Base-by-base conservation (phyloP, 2,329 filamentous ascomycete genomes). In the Mycogone perniciosa region DNA sequence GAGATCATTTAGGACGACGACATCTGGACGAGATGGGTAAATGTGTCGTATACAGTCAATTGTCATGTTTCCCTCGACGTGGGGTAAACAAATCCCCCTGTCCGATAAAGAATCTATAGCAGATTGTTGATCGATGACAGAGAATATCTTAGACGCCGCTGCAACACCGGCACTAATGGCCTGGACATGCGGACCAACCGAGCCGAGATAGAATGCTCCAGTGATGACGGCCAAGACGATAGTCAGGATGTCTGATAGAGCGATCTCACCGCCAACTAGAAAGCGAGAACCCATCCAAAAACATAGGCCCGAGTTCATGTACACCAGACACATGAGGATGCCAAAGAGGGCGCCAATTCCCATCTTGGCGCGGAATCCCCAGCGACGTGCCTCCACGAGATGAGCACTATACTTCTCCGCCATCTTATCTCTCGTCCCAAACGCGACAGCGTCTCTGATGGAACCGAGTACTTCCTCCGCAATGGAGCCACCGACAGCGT, bases 21-120 rank as follows among this genome's bases (percentile, higher is more conserved):
- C 90, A 62, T 96, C 90, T 0, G 90, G 89, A n/a, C 92, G 82
- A 5, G 90, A 96, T 4, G 93, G 93, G 62, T 99, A 97, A 60
- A 96, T 91, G 69, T 96, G 91, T 67, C 88, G 92, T 64, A 97
- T 78, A 59, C 89, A 79, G 59, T 84, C 81, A 41, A 99, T 78
- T 57, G 90, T 86, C 52, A 99, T 85, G n/a, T 81, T 82, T 31
- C 92, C 92, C 53, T 85, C 75, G 2, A 96, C 76, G 26, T 80
- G 68, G 1, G 89, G 82, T 1, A 93, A 77, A 58, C 77, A 90
- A 54, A 80, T 74, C 20, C 92, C 93, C 7, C 76, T 73, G 5
- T 79, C 76, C 3, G 79, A 80, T 6, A 81, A 81, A 0, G 89
- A 84, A 62, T 95, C 85, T 45, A 95, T 74, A n/a, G 44, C 33